A percentile compares a stretch with the other conserved stretches of the same genome.
phyloP scores from a whole-genome alignment of 2,329 filamentous ascomycete species.

The Aspergillus latus region DNA sequence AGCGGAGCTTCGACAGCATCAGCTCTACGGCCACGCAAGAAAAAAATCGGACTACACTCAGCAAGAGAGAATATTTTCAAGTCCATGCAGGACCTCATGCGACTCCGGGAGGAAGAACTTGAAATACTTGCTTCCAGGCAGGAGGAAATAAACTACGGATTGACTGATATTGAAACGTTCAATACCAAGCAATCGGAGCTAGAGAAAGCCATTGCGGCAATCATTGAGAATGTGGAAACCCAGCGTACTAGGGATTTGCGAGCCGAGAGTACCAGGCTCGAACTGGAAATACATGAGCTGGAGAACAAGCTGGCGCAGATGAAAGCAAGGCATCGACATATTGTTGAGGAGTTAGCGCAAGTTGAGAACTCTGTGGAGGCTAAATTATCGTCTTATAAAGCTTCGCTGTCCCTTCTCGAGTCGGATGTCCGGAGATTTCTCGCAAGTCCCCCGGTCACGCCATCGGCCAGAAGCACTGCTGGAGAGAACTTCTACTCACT shows the following conservation, averaged over 20 bases:
- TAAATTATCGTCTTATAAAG: constrained; percentile 59
- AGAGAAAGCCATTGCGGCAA: constrained; percentile 50
- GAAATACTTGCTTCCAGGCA: constrained; percentile 50
- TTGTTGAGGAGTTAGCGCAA: constrained; percentile 54
- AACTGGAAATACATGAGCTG: constrained; percentile 57
- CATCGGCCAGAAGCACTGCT: constrained; percentile 32
- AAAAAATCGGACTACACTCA: constrained; percentile 53
- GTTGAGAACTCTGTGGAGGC: constrained; percentile 59
- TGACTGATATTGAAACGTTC: constrained; percentile 54
- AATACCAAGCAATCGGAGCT: constrained; percentile 51
- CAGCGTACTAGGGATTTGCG: constrained; percentile 47
- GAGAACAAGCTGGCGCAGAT: constrained; percentile 57
- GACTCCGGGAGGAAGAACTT: constrained; percentile 58
- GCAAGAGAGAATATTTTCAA: constrained; percentile 58
- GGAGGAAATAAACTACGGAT: constrained; percentile 45
- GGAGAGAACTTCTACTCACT: constrained; percentile 51
- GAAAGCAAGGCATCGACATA: constrained; percentile 54
- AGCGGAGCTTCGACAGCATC: constrained; percentile 39
- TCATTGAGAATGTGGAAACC: constrained; percentile 49
- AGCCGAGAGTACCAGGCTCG: constrained; percentile 52
- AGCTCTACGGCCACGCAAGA: constrained; percentile 39
- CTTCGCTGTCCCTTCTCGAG: constrained; percentile 56
- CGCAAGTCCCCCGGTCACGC: constrained; percentile 44
- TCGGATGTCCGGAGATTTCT: constrained; percentile 56
- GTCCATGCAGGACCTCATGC: constrained; percentile 57